Base-by-base conservation (phyloP, 1,139 yeast species). In the Blastobotrys malaysiensis region DNA sequence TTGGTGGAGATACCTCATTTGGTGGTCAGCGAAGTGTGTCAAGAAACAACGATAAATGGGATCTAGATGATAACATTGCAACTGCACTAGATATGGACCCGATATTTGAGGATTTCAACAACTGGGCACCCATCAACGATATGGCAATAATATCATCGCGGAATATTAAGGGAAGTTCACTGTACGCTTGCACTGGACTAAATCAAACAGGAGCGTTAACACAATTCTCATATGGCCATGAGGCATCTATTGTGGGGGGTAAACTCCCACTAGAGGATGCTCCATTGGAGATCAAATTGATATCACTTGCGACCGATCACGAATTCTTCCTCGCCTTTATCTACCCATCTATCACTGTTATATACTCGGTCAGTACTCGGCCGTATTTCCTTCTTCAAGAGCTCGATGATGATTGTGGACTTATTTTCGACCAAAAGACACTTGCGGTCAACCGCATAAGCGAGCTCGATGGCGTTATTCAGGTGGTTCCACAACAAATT, bases 41-140 rank as follows among this genome's bases (percentile, higher is more conserved):
- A 11, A 31, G 4, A 13, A 2, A 13, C 14, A 31, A 31, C 16
- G 39, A 13, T 13, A 31, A 31, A 31, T 31, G 39, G 39, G 16
- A 13, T 13, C 16, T 31, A 13, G 39, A 31, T n/a, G 39, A 31
- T 31, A 31, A 31, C 7, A 5, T 36, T 53, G 9, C 46, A 20
- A 5, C 18, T 22, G 24, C 45, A 43, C 21, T 26, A 16, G 43
- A 19, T 16, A 39, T 24, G 6, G 43, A 22, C 13, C 39, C 24
- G 45, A 22, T 26, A 2, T 51, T 51, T 2, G 55, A 54, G 1
- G 58, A 31, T 9, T 75, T 71, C 64, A 72, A 69, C 48, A 78
- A 75, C 56, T 79, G 84, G 83, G 73, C 81, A 0, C 83, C 83
- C 0, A 57, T 79, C 2, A 57, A 76, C 21, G 83, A 79, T 62